phyloP scores from a whole-genome alignment of 257 asterid species.

The Gentiana macrophylla region DNA sequence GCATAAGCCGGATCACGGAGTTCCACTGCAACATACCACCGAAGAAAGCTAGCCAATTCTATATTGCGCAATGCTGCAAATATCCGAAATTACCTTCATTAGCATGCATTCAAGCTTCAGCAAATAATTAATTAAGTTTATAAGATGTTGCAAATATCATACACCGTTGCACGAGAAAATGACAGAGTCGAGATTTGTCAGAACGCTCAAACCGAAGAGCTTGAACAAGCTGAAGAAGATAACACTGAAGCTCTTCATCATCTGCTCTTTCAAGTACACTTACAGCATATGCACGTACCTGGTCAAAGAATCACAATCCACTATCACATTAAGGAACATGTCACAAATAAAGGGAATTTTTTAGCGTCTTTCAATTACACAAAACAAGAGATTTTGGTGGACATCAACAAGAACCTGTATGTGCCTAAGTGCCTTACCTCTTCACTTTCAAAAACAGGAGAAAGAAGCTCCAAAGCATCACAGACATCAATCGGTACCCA shows the following conservation, averaged over 20 bases:
- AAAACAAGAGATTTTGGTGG: background rate
- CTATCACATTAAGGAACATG: background rate
- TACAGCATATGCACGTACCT: constrained; percentile 98
- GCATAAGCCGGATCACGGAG: constrained; percentile 94
- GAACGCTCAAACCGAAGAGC: constrained; percentile 98
- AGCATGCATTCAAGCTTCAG: background rate
- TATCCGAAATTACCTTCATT: constrained; percentile 8
- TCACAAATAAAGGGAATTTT: background rate
- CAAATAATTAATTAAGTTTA: constrained; percentile 7
- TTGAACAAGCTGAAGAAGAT: constrained; percentile 96
- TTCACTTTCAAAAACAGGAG: constrained; percentile 97
- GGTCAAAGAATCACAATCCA: constrained; percentile 12
- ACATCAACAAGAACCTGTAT: background rate
- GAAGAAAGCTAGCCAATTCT: constrained; percentile 96
- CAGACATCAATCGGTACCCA: constrained; percentile 95
- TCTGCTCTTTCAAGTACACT: constrained; percentile 96
- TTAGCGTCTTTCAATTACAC: background rate
- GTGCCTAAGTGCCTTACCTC: constrained; percentile 48
- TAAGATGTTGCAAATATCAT: constrained; percentile 28
- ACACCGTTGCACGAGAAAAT: constrained; percentile 95
- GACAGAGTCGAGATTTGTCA: constrained; percentile 84
- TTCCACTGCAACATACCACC: constrained; percentile 98
- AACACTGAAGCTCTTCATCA: constrained; percentile 98
- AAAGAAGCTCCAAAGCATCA: constrained; percentile 94
- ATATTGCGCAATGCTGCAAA: constrained; percentile 77